phyloP scores from a whole-genome alignment of 73 alveolate genomes.

The Paraurostyla sp. region DNA sequence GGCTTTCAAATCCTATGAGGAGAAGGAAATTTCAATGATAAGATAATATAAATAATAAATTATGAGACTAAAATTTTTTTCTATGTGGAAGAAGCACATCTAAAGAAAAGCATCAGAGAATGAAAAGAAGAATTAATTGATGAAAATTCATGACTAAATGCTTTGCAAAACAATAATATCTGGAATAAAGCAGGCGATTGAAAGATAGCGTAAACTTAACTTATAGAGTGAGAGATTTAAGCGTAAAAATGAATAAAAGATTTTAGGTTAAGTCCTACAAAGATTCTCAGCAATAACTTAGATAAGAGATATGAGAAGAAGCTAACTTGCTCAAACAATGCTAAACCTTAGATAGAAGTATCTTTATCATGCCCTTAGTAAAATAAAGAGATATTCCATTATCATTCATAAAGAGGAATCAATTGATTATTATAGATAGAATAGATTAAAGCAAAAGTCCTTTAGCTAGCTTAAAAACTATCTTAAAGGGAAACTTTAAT shows the following conservation, averaged over 20 bases:
- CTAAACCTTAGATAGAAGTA: background rate
- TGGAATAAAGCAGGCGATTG: background rate
- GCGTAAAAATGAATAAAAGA: background rate
- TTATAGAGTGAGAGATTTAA: conserved; percentile 27
- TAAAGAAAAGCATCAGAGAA: background rate
- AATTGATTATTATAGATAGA: background rate
- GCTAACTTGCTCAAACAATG: background rate
- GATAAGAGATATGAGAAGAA: conserved; percentile 17
- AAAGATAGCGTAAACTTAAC: background rate
- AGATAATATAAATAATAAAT: conserved; percentile 16
- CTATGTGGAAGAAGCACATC: background rate
- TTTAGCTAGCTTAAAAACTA: background rate
- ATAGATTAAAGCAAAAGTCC: background rate
- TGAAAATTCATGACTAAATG: background rate
- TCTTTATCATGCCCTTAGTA: background rate
- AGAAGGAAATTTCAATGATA: background rate
- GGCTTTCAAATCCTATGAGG: background rate
- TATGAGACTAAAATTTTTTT: conserved; percentile 15
- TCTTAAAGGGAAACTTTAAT: background rate
- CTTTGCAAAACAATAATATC: background rate
- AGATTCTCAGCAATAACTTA: background rate
- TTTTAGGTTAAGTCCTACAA: background rate
- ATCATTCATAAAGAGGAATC: background rate
- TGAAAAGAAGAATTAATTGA: background rate
- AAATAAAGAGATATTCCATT: background rate